Evolutionary conservation across 2,329 filamentous ascomycete species (phyloP), one percentile per base, ranked within the genome.

Genomic region (Chrysoporthe deuterocubensis): DNA sequence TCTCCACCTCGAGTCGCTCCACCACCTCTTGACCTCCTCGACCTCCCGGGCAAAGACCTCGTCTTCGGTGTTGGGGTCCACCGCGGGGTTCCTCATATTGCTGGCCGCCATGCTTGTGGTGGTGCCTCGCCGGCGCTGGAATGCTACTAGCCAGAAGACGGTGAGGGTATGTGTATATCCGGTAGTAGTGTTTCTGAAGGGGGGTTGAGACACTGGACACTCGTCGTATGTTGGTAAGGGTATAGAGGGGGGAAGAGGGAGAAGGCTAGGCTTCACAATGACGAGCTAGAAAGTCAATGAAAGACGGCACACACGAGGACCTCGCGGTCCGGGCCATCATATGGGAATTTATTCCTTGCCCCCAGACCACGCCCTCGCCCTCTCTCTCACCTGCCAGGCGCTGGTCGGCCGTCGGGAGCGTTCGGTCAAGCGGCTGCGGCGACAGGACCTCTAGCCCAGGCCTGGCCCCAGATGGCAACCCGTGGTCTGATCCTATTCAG

Each of bases 11-110:
- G 93, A 88, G 75, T 96, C 92, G 64, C 84, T 86, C 96, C 96
- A 99, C 96, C 96, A 99, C 80, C 91, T 83, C 87, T 97, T 93
- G 73, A 98, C 91, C 73, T 91, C 89, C 75, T 91, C 89, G 69
- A 98, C 93, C 78, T 99, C 96, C 73, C 91, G 86, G 75, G 89
- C 85, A 82, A 91, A 97, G 75, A 90, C 82, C 75, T 91, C 82
- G 69, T 90, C 88, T 76, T 90, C 88, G 66, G 77, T 73, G 67
- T 83, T 81, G 64, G 84, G 84, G 76, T 88, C 85, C 72, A 88
- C 81, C 70, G 86, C 81, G 72, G 81, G 76, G 77, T 83, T 86
- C 67, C 84, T 76, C 88, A 90, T 90, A 78, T 88, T 89, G 79
- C 86, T 85, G 72, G 84, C 81, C 71, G 86, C 86, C 87, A 89